Percentiles rank a stretch among this genome's conserved stretches.
These are phyloP conservation scores for Tilletia setariae DNA, from an alignment of 1,284 basidiomycete genomes.

Conservation along the genomic window DNA sequence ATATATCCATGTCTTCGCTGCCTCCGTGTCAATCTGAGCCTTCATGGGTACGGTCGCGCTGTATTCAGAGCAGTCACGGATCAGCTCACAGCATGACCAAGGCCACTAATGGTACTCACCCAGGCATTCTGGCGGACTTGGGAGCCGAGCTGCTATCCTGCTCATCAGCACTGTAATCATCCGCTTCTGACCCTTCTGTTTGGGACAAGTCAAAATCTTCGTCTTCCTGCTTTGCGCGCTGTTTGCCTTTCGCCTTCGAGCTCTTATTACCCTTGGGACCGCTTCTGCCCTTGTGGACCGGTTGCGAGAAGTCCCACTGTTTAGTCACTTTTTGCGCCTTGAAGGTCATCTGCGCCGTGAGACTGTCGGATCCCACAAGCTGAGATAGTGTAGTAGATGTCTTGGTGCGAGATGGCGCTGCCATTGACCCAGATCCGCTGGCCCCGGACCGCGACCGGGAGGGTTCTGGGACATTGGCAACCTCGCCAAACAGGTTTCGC, in stretches of 20 bases:
- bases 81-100: not conserved
- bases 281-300: not conserved
- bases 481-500: conserved; percentile 2
- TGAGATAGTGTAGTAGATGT: not conserved
- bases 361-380: not conserved
- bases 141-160: not conserved
- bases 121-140: not conserved
- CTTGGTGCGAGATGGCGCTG: not conserved
- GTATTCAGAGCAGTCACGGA: not conserved
- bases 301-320: conserved; percentile 14
- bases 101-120: not conserved
- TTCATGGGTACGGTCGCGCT: conserved; percentile 28
- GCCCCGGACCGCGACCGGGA: not conserved
- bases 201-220: not conserved
- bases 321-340: conserved; percentile 10
- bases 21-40: conserved; percentile 66
- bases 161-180: not conserved
- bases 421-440: not conserved
- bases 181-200: not conserved
- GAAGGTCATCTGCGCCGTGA: conserved; percentile 14
- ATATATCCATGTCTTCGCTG: conserved; percentile 83
- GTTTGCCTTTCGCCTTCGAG: not conserved
- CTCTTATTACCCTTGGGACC: not conserved
- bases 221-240: not conserved
- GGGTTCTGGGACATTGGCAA: not conserved